Conservation (phyloP, 306 rosid species). For the Rosa multiflora region DNA sequence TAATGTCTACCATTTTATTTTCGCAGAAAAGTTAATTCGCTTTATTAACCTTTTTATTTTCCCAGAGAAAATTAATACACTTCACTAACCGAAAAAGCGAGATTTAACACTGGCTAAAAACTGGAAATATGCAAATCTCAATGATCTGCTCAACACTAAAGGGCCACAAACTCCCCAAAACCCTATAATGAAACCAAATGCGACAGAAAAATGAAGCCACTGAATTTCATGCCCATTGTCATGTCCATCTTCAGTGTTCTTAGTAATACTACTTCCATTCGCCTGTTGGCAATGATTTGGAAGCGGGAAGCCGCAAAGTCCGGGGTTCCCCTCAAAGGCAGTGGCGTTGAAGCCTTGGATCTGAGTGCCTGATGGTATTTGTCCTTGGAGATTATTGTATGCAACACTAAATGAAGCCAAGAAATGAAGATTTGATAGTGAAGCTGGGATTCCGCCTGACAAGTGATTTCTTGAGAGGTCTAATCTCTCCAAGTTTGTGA, state of each 20-base stretch:
- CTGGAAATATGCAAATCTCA: not conserved
- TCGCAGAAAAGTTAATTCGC: too few species aligned
- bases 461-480: not conserved
- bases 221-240: not conserved
- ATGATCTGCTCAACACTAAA: not conserved
- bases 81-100: not conserved
- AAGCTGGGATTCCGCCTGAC: not conserved
- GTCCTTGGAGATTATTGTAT: slow-evolving; percentile 1
- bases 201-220: not conserved
- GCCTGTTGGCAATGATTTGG: not conserved
- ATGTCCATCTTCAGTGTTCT: not conserved
- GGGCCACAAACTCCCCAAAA: not conserved
- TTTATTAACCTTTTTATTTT: too few species aligned
- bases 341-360: not conserved
- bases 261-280: not conserved
- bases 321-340: not conserved
- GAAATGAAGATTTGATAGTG: not conserved
- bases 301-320: not conserved
- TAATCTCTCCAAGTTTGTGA: not conserved
- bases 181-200: not conserved
- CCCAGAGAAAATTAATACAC: not conserved
- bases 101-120: not conserved
- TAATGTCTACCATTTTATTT: too few species aligned
- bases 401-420: not conserved
- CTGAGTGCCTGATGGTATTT: not conserved